Evolutionary conservation across 1,284 basidiomycete genomes (phyloP).

Genomic region (Violaceomyces palustris): DNA sequence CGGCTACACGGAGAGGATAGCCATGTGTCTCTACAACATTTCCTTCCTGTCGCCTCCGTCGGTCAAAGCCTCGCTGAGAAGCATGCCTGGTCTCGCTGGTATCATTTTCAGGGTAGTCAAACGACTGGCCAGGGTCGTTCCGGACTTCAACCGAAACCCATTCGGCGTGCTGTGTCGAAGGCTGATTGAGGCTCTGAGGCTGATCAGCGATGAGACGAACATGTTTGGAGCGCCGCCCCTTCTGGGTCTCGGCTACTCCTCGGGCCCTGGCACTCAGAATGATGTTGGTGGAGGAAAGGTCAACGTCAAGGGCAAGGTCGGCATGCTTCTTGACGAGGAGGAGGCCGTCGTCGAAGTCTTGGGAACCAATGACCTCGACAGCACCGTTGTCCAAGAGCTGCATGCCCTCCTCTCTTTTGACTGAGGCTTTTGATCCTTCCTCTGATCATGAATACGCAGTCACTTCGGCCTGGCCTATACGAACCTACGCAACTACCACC

Average conservation of each 20-base stretch:
- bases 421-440: no score
- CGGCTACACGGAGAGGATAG: conserved; percentile 70
- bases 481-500: no score
- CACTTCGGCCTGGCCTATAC: no score
- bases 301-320: conserved; percentile 10
- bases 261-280: neutral
- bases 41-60: conserved; percentile 73
- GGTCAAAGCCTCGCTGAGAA: conserved; percentile 67
- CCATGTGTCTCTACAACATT: conserved; percentile 77
- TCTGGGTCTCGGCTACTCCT: conserved; percentile 31
- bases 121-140: conserved; percentile 56
- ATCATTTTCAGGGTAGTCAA: conserved; percentile 56
- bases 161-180: conserved; percentile 68
- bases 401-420: conserved; percentile 14
- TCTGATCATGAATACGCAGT: no score
- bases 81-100: conserved; percentile 53
- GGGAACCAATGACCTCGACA: conserved; percentile 19
- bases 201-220: conserved; percentile 74
- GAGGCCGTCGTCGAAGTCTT: conserved; percentile 26
- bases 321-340: conserved; percentile 20
- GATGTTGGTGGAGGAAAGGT: neutral
- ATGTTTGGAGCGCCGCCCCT: conserved; percentile 62
- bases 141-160: conserved; percentile 58
- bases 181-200: conserved; percentile 74
- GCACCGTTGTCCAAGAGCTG: conserved; percentile 15